Evolutionary conservation across 2,329 filamentous ascomycete genomes (phyloP), one percentile per base, ranked within the genome.

Genomic region (Phialocephala sp.): DNA sequence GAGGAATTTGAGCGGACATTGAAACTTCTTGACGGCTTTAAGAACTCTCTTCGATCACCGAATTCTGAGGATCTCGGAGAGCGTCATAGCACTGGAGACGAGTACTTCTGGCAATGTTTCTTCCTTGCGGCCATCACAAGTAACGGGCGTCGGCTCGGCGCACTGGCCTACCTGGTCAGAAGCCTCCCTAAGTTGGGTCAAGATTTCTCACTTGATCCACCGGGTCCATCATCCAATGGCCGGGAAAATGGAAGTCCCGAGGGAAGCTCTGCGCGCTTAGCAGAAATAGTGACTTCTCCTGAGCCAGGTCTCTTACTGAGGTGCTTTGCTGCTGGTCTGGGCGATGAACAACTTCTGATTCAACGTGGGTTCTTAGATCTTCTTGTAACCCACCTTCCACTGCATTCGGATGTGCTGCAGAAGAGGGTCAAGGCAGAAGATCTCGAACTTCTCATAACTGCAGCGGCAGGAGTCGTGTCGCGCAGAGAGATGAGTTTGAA

Each of bases 41-140:
- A 94, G 74, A 79, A 84, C 65, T 85, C 87, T 57, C 86, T 93
- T 72, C 83, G 89, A 64, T 80, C 88, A 35, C 72, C 79, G 9
- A 79, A 79, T 32, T 83, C 84, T 66, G 80, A 85, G 69, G 80
- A 79, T 62, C 83, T 82, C 69, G 86, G 79, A 37, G 78, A 77
- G 63, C 83, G 79, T 43, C 87, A 86, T 77, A 86, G 81, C 55
- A 84, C 84, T 9, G 88, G 89, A 11, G 92, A 94, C 70, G 91
- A 92, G 69, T 97, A 95, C 77, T 99, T 98, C 77, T 99, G 95
- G 95, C 95, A 99, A 80, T 97, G 93, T 77, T 91, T 99, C 75
- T 98, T 99, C 74, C 82, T 99, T 20, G 93, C 94, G 11, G 91
- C 92, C 20, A 95, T 99, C 66, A 97, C 95, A 0, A 94, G 94